Evolutionary conservation across 179 eudicot species (phyloP).

Genomic region (Camellia oleifera): DNA sequence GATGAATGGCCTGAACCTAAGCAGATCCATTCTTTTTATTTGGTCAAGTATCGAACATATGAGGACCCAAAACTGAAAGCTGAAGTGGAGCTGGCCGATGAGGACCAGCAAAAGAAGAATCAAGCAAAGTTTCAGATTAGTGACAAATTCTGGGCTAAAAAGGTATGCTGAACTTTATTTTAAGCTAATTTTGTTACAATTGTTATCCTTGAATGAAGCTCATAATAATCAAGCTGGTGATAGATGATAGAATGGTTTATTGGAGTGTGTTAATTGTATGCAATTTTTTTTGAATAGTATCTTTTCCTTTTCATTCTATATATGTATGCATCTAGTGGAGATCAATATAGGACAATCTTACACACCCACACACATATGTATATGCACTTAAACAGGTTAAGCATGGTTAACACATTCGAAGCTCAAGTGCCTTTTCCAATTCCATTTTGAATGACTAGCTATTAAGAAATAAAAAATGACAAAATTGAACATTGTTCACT

Average conservation of each 20-base stretch:
- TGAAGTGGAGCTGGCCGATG: conserved; percentile 53
- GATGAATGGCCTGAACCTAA: conserved; percentile 79
- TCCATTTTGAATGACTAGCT: background rate
- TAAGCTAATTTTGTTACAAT: background rate
- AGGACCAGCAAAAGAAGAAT: conserved; percentile 49
- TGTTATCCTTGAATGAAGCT: background rate
- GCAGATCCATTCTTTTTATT: conserved; percentile 57
- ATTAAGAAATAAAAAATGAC: background rate
- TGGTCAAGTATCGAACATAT: conserved; percentile 48
- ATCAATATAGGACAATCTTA: background rate
- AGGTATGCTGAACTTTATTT: conserved; percentile 36
- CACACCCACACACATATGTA: background rate
- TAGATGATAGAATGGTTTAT: background rate
- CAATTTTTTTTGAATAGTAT: background rate
- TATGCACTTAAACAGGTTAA: background rate
- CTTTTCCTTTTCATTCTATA: background rate
- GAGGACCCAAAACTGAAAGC: conserved; percentile 73
- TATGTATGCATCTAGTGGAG: background rate
- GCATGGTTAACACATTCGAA: background rate
- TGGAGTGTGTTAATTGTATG: background rate
- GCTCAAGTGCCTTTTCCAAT: background rate
- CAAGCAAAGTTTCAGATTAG: conserved; percentile 39
- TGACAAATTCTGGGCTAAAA: conserved; percentile 54
- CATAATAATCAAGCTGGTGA: background rate
- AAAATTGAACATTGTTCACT: background rate